Percentiles rank a stretch among this genome's conserved stretches.
Evolutionary conservation across 2,329 filamentous ascomycete genomes (phyloP).

Genomic region (Aphanocladium album): DNA sequence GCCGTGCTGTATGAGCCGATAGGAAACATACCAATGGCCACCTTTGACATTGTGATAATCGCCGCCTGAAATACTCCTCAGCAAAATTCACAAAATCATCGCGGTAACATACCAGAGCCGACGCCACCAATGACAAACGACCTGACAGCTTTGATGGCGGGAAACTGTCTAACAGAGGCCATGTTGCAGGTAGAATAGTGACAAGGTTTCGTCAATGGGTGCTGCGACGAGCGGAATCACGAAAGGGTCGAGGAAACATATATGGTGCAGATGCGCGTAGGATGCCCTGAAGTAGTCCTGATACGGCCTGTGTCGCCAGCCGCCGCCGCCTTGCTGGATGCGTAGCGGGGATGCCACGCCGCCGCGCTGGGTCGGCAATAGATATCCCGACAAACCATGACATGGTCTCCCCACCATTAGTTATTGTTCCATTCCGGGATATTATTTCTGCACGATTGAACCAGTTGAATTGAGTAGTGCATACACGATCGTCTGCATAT

Average conservation of each 20-base stretch:
- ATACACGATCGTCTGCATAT: neutral
- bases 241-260: neutral
- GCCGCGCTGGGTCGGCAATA: neutral
- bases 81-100: neutral
- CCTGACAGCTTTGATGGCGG: constrained; percentile 69
- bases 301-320: neutral
- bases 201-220: neutral
- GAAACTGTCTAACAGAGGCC: constrained; percentile 54
- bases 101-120: constrained; percentile 23
- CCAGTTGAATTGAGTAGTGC: neutral
- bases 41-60: constrained; percentile 91
- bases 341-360: neutral
- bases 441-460: neutral
- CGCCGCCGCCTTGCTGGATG: neutral
- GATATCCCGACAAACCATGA: neutral
- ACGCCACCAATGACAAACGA: constrained; percentile 60
- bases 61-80: constrained; percentile 48
- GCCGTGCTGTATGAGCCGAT: neutral
- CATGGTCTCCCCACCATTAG: neutral
- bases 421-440: neutral
- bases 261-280: neutral
- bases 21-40: constrained; percentile 55
- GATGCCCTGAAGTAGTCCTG: neutral
- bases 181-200: constrained; percentile 26
- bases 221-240: neutral